Conservation (phyloP, 495 filamentous ascomycete species). For the Aspergillus sclerotioniger region DNA sequence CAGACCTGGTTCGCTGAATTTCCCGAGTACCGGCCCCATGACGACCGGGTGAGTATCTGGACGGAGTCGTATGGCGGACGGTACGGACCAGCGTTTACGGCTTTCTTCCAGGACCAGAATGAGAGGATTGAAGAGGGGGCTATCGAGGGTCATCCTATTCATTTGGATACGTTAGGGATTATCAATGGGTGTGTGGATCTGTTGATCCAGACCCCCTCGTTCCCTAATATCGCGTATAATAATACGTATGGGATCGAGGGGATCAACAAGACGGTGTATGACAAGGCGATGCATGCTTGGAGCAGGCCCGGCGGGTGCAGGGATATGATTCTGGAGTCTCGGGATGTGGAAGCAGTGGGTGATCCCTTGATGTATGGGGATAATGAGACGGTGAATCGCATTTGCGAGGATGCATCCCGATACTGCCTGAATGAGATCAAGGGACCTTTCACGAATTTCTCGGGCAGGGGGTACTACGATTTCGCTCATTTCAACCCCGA, state of each 20-base stretch:
- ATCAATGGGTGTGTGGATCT: slow-evolving; percentile 79
- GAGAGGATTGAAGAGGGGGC: slow-evolving; percentile 45
- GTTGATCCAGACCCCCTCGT: slow-evolving; percentile 63
- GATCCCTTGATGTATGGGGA: slow-evolving; percentile 47
- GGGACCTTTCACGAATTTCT: slow-evolving; percentile 28
- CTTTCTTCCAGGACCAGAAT: slow-evolving; percentile 68
- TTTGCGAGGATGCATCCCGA: slow-evolving; percentile 35
- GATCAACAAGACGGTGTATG: slow-evolving; percentile 55
- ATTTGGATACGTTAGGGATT: slow-evolving; percentile 50
- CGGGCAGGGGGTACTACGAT: slow-evolving; percentile 61
- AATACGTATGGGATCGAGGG: slow-evolving; percentile 74
- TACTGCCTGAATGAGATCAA: slow-evolving; percentile 42
- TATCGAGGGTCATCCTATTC: slow-evolving; percentile 36
- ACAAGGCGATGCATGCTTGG: slow-evolving; percentile 46
- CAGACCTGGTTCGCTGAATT: slow-evolving; percentile 58
- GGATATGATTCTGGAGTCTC: slow-evolving; percentile 54
- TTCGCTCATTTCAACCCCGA: slow-evolving; percentile 52
- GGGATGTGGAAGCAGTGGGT: slow-evolving; percentile 31
- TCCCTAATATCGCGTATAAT: slow-evolving; percentile 65
- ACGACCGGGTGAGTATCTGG: slow-evolving; percentile 54
- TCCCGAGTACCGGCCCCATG: slow-evolving; percentile 53
- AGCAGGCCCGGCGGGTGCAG: slow-evolving; percentile 58
- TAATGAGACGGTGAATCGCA: slow-evolving; percentile 42
- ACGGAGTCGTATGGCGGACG: slow-evolving; percentile 65
- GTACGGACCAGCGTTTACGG: slow-evolving; percentile 63